phyloP scores from a whole-genome alignment of 2,329 filamentous ascomycete species.

The Botrytis sinoallii region DNA sequence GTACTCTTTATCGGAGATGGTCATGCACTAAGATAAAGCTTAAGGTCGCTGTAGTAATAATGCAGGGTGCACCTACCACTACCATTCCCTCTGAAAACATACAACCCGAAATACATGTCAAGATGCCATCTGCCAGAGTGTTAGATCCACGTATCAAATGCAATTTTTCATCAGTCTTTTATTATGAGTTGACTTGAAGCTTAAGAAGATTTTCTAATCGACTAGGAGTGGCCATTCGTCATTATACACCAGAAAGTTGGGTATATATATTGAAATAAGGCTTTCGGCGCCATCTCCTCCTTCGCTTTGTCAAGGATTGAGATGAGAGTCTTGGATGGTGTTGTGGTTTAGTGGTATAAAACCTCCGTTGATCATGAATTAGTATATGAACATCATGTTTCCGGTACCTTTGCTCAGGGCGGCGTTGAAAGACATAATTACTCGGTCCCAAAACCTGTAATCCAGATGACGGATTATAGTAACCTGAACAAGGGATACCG shows the following conservation, averaged over 20 bases:
- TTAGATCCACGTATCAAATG: neutral
- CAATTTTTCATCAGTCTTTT: neutral
- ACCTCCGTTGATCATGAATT: no score
- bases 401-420: no score
- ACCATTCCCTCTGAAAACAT: neutral
- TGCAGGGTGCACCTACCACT: neutral
- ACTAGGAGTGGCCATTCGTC: fast-evolving
- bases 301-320: fast-evolving
- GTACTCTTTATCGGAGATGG: slow-evolving; percentile 25
- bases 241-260: fast-evolving
- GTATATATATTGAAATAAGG: neutral
- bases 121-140: neutral
- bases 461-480: no score
- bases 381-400: no score
- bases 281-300: fast-evolving
- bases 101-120: neutral
- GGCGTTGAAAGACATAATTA: no score
- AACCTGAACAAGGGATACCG: no score
- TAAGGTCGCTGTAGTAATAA: neutral
- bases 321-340: fast-evolving
- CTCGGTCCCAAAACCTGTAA: no score
- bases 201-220: neutral
- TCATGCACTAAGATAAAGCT: slow-evolving; percentile 29
- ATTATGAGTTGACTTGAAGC: no score
- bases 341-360: slow-evolving; percentile 17